Base-by-base conservation (phyloP, 2,329 filamentous ascomycete species). In the Paraconiothyrium sp. region DNA sequence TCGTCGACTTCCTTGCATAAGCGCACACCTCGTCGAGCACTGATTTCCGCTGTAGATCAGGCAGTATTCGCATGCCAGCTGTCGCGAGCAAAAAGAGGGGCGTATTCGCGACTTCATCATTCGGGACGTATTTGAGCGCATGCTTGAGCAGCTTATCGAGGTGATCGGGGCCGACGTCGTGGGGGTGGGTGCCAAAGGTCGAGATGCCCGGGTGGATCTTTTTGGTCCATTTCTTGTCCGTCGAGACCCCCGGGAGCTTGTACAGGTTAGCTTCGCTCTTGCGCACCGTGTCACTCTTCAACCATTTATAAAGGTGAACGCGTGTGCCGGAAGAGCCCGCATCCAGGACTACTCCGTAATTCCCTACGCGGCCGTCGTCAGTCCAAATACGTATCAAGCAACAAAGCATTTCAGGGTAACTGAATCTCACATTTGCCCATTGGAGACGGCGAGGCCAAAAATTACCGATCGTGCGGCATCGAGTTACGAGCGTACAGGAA, bases 321-420 rank as follows among this genome's bases (percentile, higher is more conserved):
- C 95, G 91, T 73, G 94, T 98, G 77, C 95, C 94, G 73, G 95
- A 98, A 79, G 95, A 98, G 71, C 95, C 95, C 78, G 95, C 95
- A 86, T 99, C 95, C 75, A 99, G 88, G 76, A 99, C 94, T 72
- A 98, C 92, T 77, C 94, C 95, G 85, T 96, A 97, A 82, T 84
- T 83, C 84, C 85, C 85, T 86, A 63, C 47, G 63, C 50, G 60
- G 58, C n/a, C 51, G 47, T 60, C 49, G 69, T 76, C 64, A 78
- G 76, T 62, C 57, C 56, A 30, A 30, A 43, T 22, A 60, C 55
- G 54, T 57, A 58, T 55, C 57, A 61, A 61, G 66, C 43, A 2
- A 46, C 16, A 20, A 10, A 46, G n/a, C 4, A 22, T 56, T 57
- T 64, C 57, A 57, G 67, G 71, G 77, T 61, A 77, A 22, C 2